Percentiles rank a stretch among this genome's conserved stretches.
Conservation (phyloP, 345 rosid genomes). For the Ricinus communis region DNA sequence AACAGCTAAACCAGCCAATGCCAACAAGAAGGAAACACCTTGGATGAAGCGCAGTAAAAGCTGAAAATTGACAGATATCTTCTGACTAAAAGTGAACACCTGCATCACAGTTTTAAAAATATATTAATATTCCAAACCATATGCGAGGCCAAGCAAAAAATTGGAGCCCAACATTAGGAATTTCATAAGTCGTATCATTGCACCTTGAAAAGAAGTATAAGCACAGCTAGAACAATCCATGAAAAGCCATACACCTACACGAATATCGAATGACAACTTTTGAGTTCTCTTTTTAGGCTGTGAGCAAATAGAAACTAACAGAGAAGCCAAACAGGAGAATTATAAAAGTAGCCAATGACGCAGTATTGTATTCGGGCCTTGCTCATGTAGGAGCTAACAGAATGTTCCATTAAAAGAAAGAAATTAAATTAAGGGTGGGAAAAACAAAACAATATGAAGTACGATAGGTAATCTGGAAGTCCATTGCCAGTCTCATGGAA, state of each 20-base stretch:
- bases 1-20: conserved; percentile 64
- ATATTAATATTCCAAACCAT: conserved; percentile 15
- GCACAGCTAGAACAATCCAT: conserved; percentile 72
- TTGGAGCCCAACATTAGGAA: conserved; percentile 3
- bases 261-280: not conserved
- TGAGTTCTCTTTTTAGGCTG: not conserved
- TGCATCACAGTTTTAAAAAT: conserved; percentile 25
- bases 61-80: conserved; percentile 93
- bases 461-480: too few species aligned
- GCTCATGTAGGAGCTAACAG: not conserved
- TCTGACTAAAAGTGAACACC: conserved; percentile 98
- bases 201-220: conserved; percentile 84
- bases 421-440: not conserved
- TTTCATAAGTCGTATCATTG: not conserved
- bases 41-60: conserved; percentile 84
- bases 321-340: not conserved
- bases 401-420: not conserved
- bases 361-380: not conserved
- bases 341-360: not conserved
- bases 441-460: not conserved
- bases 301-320: not conserved
- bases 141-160: not conserved
- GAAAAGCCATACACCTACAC: conserved; percentile 81
- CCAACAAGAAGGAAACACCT: conserved; percentile 71
- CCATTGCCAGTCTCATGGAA: not conserved